Base-by-base conservation (phyloP, 257 asterid genomes). In the Solanum boliviense region DNA sequence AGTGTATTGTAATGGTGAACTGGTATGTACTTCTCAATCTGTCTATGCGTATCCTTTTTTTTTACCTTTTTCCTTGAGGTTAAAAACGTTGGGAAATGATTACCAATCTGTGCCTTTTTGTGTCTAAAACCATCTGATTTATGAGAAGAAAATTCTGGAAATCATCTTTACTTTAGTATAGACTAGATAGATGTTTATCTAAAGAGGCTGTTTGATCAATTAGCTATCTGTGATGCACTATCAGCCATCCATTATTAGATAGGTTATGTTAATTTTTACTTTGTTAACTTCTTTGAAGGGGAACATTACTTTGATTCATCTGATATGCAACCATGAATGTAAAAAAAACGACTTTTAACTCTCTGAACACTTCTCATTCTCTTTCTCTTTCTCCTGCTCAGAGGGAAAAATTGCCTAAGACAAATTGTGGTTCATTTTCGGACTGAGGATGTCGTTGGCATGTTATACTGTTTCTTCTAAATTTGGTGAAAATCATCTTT, bases 1-100 rank as follows among this genome's bases (percentile, higher is more conserved):
- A 93, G 99, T 96, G 85, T 91, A 90, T 86, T 94, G 94, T 84
- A 96, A 96, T 81, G 98, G 96, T 70, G 98, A 97, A 92, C 58
- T 89, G 98, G 99, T 95, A 95, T 89, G 46, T 84, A 87, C 85
- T 89, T 86, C 73, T 87, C 70, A 20, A 48, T 89, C 84, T 20
- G 74, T 60, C 52, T 38, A 60, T 82, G 70, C 21, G 72, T 29
- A 13, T 90, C 72, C 65, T 73, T 56, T 48, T 85, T 85, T 46
- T 46, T 84, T 35, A 29, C 2, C 23, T 44, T 73, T 48, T 44
- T 65, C 75, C 36, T 82, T 20, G 41, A 25, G 70, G 15, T 79
- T 27, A 82, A 82, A 29, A 29, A 29, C 1, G 6, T 81, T 27
- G 20, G 84, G 11, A 46, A 31, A 81, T 46, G 68, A 46, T 29